Percentiles rank a stretch among this genome's conserved stretches.
phyloP scores from a whole-genome alignment of 805 yeast genomes.

The Candida stauntonica region DNA sequence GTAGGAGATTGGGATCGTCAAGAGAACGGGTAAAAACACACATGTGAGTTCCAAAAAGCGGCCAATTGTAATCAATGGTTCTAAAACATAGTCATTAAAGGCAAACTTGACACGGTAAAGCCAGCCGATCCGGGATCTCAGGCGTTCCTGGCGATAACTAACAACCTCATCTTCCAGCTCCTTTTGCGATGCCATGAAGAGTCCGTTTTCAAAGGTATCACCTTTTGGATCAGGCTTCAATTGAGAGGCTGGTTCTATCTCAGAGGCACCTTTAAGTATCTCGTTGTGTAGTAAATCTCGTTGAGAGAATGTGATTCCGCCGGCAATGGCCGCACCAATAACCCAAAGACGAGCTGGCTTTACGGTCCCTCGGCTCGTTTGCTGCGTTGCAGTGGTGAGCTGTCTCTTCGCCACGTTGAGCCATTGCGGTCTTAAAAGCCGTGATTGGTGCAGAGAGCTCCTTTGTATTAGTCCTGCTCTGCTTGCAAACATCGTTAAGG shows the following conservation, averaged over 20 bases:
- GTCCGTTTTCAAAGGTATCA: constrained; percentile 68
- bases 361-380: no score
- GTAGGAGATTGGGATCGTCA: constrained; percentile 54
- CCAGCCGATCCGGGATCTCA: constrained; percentile 25
- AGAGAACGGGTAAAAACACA: constrained; percentile 66
- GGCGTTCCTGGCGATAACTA: constrained; percentile 29
- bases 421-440: no score
- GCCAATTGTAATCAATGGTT: constrained; percentile 63
- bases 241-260: constrained; percentile 7
- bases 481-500: no score
- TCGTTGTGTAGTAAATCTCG: constrained; percentile 7
- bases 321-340: neutral
- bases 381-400: no score
- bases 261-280: constrained; percentile 10
- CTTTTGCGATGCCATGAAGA: constrained; percentile 53
- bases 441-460: no score
- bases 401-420: no score
- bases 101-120: constrained; percentile 39
- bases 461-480: no score
- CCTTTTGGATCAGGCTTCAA: constrained; percentile 40
- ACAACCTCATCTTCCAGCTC: constrained; percentile 42
- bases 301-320: neutral
- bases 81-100: constrained; percentile 52
- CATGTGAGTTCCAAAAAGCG: constrained; percentile 65
- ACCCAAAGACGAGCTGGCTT: neutral